These are phyloP conservation scores for Cicer cuneatum DNA, from an alignment of 306 rosid genomes.

Conservation along the genomic window DNA sequence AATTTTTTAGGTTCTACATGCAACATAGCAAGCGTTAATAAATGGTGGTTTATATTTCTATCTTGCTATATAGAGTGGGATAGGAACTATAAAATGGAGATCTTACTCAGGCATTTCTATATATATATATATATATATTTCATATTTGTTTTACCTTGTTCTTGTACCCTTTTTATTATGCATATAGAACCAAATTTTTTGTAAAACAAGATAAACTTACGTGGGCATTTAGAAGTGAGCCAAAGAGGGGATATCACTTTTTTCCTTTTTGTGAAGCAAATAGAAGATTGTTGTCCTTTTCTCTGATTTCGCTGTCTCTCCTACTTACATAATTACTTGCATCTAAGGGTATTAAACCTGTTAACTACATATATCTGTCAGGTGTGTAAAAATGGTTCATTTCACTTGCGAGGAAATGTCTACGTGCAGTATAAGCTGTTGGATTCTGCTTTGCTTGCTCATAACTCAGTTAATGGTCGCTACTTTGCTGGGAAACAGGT, in stretches of 20 bases:
- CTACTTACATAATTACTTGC: constrained; percentile 22
- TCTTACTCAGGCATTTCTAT: neutral
- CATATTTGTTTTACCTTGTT: neutral
- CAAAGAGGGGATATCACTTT: constrained; percentile 10
- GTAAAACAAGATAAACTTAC: neutral
- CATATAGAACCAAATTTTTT: neutral
- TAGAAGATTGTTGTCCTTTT: neutral
- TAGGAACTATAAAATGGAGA: constrained; percentile 19
- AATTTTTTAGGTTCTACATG: neutral
- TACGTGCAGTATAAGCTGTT: constrained; percentile 71
- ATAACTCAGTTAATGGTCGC: constrained; percentile 70
- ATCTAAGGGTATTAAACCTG: constrained; percentile 40
- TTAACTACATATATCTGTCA: constrained; percentile 47
- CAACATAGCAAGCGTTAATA: constrained; percentile 8
- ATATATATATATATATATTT: neutral
- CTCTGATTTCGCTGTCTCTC: constrained; percentile 10
- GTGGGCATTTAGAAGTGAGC: neutral
- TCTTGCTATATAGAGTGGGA: neutral
- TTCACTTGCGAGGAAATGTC: constrained; percentile 93
- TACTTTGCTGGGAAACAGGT: constrained; percentile 95
- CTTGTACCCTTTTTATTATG: neutral
- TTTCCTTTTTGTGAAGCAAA: constrained; percentile 12
- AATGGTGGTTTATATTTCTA: constrained; percentile 14
- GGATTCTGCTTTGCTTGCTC: constrained; percentile 84
- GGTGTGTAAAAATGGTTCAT: constrained; percentile 96